phyloP scores from a whole-genome alignment of 2,329 filamentous ascomycete genomes.

The Apiospora arundinis region DNA sequence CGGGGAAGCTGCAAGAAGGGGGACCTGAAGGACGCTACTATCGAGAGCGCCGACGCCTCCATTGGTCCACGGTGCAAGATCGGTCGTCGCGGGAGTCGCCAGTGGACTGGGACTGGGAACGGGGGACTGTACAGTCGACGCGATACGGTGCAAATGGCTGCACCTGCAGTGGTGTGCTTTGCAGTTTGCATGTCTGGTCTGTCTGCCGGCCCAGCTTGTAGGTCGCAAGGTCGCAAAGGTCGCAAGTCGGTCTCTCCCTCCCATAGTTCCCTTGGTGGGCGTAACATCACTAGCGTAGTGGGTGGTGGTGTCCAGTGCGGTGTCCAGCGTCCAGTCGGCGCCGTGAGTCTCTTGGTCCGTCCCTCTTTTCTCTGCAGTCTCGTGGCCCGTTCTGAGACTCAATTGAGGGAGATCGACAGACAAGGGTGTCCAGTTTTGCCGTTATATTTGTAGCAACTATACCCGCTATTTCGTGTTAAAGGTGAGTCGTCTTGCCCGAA shows the following conservation, averaged over 20 bases:
- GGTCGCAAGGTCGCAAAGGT: neutral
- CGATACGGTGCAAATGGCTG: conserved; percentile 9
- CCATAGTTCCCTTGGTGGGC: neutral
- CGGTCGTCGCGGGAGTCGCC: conserved; percentile 10
- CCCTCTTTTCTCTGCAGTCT: conserved; percentile 11
- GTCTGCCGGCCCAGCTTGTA: neutral
- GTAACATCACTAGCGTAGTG: neutral
- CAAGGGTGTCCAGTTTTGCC: conserved; percentile 9
- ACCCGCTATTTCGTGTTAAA: conserved; percentile 14
- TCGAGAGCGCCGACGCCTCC: neutral
- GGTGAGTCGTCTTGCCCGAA: neutral
- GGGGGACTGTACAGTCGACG: neutral
- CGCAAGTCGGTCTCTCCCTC: neutral
- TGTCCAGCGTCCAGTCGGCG: neutral
- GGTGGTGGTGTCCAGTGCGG: neutral
- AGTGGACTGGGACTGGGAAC: neutral
- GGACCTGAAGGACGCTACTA: neutral
- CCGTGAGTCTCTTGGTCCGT: conserved; percentile 4
- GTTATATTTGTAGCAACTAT: conserved; percentile 16
- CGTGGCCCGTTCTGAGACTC: conserved; percentile 18
- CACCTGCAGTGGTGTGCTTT: conserved; percentile 8
- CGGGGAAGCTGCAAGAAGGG: conserved; percentile 11
- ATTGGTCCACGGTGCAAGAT: conserved; percentile 5
- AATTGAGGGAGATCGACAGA: conserved; percentile 14
- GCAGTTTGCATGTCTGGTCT: neutral